phyloP scores from a whole-genome alignment of 1,284 basidiomycete species.

The Sutorius eximius region DNA sequence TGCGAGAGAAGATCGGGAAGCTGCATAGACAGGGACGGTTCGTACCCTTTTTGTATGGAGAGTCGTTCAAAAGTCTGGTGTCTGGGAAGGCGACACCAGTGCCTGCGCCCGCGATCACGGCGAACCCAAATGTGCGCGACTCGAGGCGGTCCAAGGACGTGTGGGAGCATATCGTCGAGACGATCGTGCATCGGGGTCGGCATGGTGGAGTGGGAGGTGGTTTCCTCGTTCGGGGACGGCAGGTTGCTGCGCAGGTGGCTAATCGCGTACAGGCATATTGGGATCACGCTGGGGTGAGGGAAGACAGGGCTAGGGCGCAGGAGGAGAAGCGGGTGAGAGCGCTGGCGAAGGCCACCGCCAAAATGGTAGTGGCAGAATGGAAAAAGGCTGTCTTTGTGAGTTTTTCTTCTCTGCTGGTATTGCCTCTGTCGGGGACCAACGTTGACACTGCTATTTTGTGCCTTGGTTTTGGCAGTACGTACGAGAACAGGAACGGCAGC shows the following conservation, averaged over 20 bases:
- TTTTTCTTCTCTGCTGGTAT: slow-evolving; percentile 14
- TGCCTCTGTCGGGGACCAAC: not conserved
- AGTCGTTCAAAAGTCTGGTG: slow-evolving; percentile 20
- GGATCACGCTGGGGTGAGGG: slow-evolving; percentile 65
- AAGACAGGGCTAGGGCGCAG: slow-evolving; percentile 60
- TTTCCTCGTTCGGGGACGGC: slow-evolving; percentile 39
- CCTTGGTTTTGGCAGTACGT: slow-evolving; percentile 21
- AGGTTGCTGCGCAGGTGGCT: slow-evolving; percentile 62
- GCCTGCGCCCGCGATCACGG: slow-evolving; percentile 9
- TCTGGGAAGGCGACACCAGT: slow-evolving; percentile 5
- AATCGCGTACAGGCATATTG: slow-evolving; percentile 76
- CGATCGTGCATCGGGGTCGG: slow-evolving; percentile 38
- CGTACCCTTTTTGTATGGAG: slow-evolving; percentile 27
- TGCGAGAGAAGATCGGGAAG: slow-evolving; percentile 54
- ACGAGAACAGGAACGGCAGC: slow-evolving; percentile 31
- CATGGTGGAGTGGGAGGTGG: slow-evolving; percentile 38
- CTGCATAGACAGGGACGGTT: slow-evolving; percentile 43
- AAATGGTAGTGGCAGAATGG: slow-evolving; percentile 82
- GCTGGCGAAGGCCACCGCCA: slow-evolving; percentile 70
- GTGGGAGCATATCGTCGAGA: slow-evolving; percentile 59
- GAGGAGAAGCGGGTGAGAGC: slow-evolving; percentile 70
- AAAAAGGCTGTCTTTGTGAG: slow-evolving; percentile 85
- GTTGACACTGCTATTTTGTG: slow-evolving; percentile 2
- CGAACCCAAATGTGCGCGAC: slow-evolving; percentile 20
- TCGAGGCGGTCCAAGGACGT: slow-evolving; percentile 43